phyloP scores from a whole-genome alignment of 805 yeast genomes.

The Wickerhamiella spandovensis region DNA sequence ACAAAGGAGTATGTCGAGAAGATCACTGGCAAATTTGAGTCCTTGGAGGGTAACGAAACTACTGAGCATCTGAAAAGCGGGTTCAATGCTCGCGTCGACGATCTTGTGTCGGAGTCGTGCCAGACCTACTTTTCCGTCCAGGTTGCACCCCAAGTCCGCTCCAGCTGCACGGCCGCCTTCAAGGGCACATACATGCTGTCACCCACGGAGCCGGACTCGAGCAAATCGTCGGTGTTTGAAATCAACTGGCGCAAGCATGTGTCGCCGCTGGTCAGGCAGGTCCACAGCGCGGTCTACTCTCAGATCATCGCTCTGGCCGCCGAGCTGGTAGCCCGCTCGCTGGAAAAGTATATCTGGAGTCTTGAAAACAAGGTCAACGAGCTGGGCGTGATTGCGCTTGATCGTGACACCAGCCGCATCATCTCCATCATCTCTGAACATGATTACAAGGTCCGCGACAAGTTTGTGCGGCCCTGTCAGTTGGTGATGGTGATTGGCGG shows the following conservation, averaged over 20 bases:
- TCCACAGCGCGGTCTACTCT: conserved; percentile 41
- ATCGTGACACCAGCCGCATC: conserved; percentile 62
- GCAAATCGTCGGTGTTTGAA: conserved; percentile 32
- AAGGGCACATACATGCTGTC: conserved; percentile 27
- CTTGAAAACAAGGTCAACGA: conserved; percentile 61
- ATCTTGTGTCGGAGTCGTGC: conserved; percentile 33
- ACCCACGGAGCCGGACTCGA: conserved; percentile 19
- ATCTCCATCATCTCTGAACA: conserved; percentile 55
- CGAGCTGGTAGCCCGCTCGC: conserved; percentile 36
- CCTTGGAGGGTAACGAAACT: conserved; percentile 6
- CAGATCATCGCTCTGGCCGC: conserved; percentile 39
- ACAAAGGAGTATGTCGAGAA: conserved; percentile 43
- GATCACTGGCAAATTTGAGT: conserved; percentile 23
- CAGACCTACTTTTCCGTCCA: conserved; percentile 25
- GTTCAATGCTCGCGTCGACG: conserved; percentile 25
- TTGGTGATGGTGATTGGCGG: conserved; percentile 31
- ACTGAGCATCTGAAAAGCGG: conserved; percentile 12
- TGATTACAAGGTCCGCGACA: conserved; percentile 61
- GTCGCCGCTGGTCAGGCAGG: conserved; percentile 47
- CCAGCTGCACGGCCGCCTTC: conserved; percentile 28
- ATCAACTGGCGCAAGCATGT: conserved; percentile 52
- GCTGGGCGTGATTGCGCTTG: conserved; percentile 70
- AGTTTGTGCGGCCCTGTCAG: conserved; percentile 72
- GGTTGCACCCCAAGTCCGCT: conserved; percentile 26
- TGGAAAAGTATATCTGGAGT: conserved; percentile 58